Evolutionary conservation across 495 filamentous ascomycete genomes (phyloP), one percentile per base, ranked within the genome.

Genomic region (Halenospora varia): DNA sequence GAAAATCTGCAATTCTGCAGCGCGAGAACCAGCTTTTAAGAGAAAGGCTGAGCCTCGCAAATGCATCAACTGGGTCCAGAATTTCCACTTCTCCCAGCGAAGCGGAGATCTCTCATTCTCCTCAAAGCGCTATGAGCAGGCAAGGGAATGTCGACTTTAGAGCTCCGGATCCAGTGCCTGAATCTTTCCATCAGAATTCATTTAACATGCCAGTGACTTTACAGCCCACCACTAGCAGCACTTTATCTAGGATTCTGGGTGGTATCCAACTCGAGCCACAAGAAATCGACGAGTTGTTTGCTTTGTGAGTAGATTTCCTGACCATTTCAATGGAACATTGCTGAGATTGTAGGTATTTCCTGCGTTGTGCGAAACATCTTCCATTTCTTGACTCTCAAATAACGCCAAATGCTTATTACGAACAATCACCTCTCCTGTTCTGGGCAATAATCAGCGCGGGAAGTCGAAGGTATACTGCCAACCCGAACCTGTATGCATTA

Each of bases 381-480:
- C 88, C 89, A 2, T 86, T 95, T 62, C 79, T 96, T 35, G 88
- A 89, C 60, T 80, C 81, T 39, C 64, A 78, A 17, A 78, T 81
- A 65, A 74, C 82, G 0, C 85, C 90, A 10, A 87, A 92, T 15
- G 75, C 86, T 22, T 94, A 89, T 67, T 85, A 84, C 64, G 81
- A 81, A 48, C 74, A 82, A 47, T 85, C 85, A 35, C 83, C 83
- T n/a, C 71, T 95, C 25, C 80, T 95, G 1, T 95, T 92, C 69
- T 96, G 91, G 91, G 83, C 85, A 62, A 88, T 96, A 47, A 81
- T 94, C 50, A 83, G 85, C 45, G 84, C 94, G 51, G 91, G 89
- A 24, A 82, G 88, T 19, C 81, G 90, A 29, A 86, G 88, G 18
- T 92, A 84, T 57, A 71, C 77, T 42, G 66, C 73, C 8, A 88